Conservation (phyloP, 768 basidiomycete species). For the Paxillus involutus region DNA sequence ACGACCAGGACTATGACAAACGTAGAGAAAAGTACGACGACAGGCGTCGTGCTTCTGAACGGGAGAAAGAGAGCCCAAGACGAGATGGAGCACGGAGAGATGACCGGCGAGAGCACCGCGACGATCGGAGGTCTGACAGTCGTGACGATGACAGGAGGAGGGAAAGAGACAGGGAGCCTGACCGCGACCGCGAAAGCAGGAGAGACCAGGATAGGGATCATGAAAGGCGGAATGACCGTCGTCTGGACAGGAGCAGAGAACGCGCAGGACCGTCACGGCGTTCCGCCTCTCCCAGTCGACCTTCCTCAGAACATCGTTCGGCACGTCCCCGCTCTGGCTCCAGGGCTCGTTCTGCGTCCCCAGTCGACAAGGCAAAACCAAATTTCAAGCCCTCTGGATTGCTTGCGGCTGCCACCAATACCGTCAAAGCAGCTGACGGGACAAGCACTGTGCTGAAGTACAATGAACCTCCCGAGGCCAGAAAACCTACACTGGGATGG, state of each 20-base stretch:
- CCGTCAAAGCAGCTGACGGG: slow-evolving; percentile 74
- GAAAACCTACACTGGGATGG: slow-evolving; percentile 90
- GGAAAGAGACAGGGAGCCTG: slow-evolving; percentile 6
- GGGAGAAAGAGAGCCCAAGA: slow-evolving; percentile 13
- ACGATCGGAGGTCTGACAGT: slow-evolving; percentile 7
- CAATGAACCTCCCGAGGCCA: slow-evolving; percentile 97
- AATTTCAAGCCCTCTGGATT: slow-evolving; percentile 89
- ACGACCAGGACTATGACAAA: slow-evolving; percentile 3
- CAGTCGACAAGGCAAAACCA: slow-evolving; percentile 72
- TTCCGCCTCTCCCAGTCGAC: slow-evolving; percentile 60
- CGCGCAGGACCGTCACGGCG: slow-evolving; percentile 41
- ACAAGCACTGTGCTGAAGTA: slow-evolving; percentile 88
- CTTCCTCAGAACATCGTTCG: slow-evolving; percentile 28
- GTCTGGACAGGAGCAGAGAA: slow-evolving; percentile 26
- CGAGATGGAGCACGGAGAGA: slow-evolving; percentile 24
- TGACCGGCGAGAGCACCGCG: slow-evolving; percentile 14
- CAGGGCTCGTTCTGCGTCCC: slow-evolving; percentile 41
- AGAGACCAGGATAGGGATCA: slow-evolving; percentile 45
- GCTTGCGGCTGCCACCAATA: slow-evolving; percentile 95
- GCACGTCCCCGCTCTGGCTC: slow-evolving; percentile 38
- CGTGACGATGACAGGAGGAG: slow-evolving; percentile 21
- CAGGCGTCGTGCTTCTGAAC: slow-evolving; percentile 14
- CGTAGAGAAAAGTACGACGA: slow-evolving; percentile 6
- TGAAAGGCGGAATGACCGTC: slow-evolving; percentile 30
- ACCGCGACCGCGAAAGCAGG: slow-evolving; percentile 25